Evolutionary conservation across 2,329 filamentous ascomycete species (phyloP).

Genomic region (Zopfia rhizophila): DNA sequence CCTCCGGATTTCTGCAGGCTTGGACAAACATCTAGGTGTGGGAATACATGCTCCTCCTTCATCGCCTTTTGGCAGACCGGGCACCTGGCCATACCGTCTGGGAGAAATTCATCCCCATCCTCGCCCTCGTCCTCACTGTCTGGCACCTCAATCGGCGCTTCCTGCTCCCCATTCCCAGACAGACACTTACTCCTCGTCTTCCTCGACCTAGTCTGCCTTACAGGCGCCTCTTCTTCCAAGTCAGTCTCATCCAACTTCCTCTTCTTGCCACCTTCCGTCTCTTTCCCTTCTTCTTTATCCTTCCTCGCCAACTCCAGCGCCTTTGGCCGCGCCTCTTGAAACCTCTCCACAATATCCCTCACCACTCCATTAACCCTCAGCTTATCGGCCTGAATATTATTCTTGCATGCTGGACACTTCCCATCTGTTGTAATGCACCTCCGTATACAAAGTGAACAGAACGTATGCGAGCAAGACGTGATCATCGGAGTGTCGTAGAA

Average conservation of each 20-base stretch:
- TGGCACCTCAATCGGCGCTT: slow-evolving; percentile 48
- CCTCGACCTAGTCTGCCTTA: slow-evolving; percentile 46
- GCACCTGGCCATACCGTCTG: slow-evolving; percentile 81
- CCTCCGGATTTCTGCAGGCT: slow-evolving; percentile 44
- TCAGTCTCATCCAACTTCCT: slow-evolving; percentile 63
- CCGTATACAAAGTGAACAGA: slow-evolving; percentile 95
- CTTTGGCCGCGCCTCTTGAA: slow-evolving; percentile 70
- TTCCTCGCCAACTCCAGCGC: slow-evolving; percentile 72
- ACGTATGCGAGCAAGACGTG: slow-evolving; percentile 93
- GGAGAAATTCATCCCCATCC: slow-evolving; percentile 55
- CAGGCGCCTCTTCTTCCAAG: slow-evolving; percentile 51
- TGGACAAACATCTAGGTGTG: slow-evolving; percentile 79
- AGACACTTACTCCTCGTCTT: slow-evolving; percentile 53
- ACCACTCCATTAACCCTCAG: slow-evolving; percentile 85
- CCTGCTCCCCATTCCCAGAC: slow-evolving; percentile 38
- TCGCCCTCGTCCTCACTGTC: slow-evolving; percentile 53
- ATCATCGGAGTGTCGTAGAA: slow-evolving; percentile 96
- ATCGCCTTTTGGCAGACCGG: slow-evolving; percentile 83
- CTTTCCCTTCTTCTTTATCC: slow-evolving; percentile 39
- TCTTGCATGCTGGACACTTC: slow-evolving; percentile 86
- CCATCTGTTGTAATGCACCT: slow-evolving; percentile 83
- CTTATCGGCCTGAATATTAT: slow-evolving; percentile 82
- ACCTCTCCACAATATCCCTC: slow-evolving; percentile 84
- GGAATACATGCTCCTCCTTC: slow-evolving; percentile 80
- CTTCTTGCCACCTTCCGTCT: slow-evolving; percentile 51